Conservation (phyloP, 2,329 filamentous ascomycete species). For the Nigrospora oryzae region DNA sequence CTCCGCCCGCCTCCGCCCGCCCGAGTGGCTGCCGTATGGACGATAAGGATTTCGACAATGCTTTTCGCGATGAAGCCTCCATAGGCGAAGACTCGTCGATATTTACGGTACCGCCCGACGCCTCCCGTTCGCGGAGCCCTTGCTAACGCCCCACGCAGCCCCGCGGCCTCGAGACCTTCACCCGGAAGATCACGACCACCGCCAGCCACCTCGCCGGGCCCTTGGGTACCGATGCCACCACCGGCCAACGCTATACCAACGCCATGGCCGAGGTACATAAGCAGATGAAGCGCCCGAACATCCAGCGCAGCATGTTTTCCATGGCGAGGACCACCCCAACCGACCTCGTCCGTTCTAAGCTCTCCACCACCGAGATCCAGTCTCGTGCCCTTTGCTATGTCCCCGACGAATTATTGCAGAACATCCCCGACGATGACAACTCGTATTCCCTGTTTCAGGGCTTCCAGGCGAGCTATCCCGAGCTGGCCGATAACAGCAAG, state of each 20-base stretch:
- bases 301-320: slow-evolving; percentile 86
- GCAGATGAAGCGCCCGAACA: slow-evolving; percentile 72
- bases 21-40: slow-evolving; percentile 20
- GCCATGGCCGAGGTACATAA: slow-evolving; percentile 86
- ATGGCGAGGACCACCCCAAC: slow-evolving; percentile 88
- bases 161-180: slow-evolving; percentile 83
- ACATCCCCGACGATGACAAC: slow-evolving; percentile 81
- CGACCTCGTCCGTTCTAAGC: slow-evolving; percentile 83
- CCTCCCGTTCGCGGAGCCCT: background rate
- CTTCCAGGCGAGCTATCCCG: slow-evolving; percentile 82
- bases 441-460: slow-evolving; percentile 92
- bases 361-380: slow-evolving; percentile 88
- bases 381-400: slow-evolving; percentile 84
- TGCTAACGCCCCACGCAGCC: slow-evolving; percentile 42
- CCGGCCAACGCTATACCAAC: slow-evolving; percentile 65
- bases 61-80: slow-evolving; percentile 23
- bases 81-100: slow-evolving; percentile 19
- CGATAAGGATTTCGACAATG: slow-evolving; percentile 22
- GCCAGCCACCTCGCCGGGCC: slow-evolving; percentile 82
- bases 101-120: slow-evolving; percentile 17
- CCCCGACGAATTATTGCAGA: slow-evolving; percentile 79
- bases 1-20: background rate
- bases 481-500: slow-evolving; percentile 59
- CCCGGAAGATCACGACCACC: slow-evolving; percentile 89
- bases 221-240: slow-evolving; percentile 41